These are phyloP conservation scores for Fusarium penzigii DNA, from an alignment of 2,329 filamentous ascomycete species.

Conservation along the genomic window DNA sequence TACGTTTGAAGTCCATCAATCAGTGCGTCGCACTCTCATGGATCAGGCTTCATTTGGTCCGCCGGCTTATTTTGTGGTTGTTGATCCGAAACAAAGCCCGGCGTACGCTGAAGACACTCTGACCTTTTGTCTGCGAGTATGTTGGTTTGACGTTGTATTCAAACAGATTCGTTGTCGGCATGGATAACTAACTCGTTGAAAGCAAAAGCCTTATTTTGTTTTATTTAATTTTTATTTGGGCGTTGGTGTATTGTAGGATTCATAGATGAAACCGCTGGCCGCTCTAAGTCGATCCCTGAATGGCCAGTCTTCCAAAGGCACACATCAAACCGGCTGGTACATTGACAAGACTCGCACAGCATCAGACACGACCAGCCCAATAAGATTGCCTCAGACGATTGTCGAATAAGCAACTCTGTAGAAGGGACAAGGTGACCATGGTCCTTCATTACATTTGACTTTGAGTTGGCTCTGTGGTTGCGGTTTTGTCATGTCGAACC, in stretches of 20 bases:
- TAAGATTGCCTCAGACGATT: neutral
- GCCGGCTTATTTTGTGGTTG: too few relatives aligned
- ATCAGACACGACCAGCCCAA: neutral
- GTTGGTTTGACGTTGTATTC: neutral
- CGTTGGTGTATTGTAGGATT: neutral
- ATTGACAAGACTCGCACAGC: neutral
- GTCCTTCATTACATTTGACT: neutral
- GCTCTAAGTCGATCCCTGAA: neutral
- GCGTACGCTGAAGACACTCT: neutral
- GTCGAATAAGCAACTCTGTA: neutral
- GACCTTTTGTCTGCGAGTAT: neutral
- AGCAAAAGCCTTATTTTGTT: too few relatives aligned
- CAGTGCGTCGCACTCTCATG: constrained; percentile 23
- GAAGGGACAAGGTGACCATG: neutral
- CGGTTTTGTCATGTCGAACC: neutral
- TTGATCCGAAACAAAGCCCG: neutral
- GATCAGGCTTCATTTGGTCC: constrained; percentile 14
- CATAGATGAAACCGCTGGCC: neutral
- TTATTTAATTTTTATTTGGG: too few relatives aligned
- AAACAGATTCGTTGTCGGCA: neutral
- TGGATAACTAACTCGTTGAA: too few relatives aligned
- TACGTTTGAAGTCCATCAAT: constrained; percentile 27
- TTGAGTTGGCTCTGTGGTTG: neutral
- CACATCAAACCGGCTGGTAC: neutral
- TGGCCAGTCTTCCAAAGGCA: neutral